phyloP scores from a whole-genome alignment of 345 rosid genomes.

The Capsella bursapastoris region DNA sequence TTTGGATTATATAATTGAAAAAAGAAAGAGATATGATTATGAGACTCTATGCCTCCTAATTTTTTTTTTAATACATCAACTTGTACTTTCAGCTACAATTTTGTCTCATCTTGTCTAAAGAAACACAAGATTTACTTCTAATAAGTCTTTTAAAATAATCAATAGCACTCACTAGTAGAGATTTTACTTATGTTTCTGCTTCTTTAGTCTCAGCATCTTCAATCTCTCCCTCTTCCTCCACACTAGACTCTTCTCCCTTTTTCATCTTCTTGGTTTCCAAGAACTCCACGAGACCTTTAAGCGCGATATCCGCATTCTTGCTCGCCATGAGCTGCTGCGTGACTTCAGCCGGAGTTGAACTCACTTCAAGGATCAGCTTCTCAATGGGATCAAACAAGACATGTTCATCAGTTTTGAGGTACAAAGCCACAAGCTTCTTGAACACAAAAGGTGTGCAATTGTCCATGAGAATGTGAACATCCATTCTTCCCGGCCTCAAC shows the following conservation, averaged over 20 bases:
- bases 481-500: constrained; percentile 43
- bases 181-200: constrained; percentile 19
- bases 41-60: constrained; percentile 6
- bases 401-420: constrained; percentile 35
- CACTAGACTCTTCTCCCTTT: constrained; percentile 22
- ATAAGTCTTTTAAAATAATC: not conserved
- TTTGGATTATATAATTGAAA: constrained; percentile 6
- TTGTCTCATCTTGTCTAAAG: not conserved
- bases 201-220: constrained; percentile 35
- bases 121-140: constrained; percentile 12
- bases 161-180: not conserved
- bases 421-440: constrained; percentile 42
- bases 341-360: constrained; percentile 43
- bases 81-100: constrained; percentile 16
- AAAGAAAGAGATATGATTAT: constrained; percentile 10
- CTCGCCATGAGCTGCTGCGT: constrained; percentile 46
- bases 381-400: constrained; percentile 38
- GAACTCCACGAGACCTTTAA: constrained; percentile 19
- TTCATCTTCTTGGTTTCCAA: constrained; percentile 34
- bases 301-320: constrained; percentile 33
- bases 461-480: constrained; percentile 45
- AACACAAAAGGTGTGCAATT: constrained; percentile 43
- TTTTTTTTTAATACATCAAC: not conserved
- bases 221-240: constrained; percentile 37
- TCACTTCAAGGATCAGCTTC: constrained; percentile 35